phyloP scores from a whole-genome alignment of 345 rosid species.

The Eucalyptus fibrosa region DNA sequence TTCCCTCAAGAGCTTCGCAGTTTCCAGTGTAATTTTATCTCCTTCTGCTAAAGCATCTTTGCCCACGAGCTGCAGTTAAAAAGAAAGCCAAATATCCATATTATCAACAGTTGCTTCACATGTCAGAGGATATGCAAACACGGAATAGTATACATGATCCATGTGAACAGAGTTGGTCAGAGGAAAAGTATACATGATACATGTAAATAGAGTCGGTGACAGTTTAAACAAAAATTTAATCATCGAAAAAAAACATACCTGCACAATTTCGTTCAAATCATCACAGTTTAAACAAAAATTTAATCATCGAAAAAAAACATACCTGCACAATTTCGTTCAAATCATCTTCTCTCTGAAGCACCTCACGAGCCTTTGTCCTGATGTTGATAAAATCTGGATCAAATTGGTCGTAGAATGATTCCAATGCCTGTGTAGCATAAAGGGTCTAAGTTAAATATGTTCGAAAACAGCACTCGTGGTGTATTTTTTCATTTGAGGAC shows the following conservation, averaged over 20 bases:
- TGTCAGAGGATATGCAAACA: not conserved
- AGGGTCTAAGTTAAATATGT: not conserved
- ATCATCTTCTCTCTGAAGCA: slow-evolving; percentile 99
- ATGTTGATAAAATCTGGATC: slow-evolving; percentile 97
- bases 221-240: not conserved
- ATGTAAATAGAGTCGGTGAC: not conserved
- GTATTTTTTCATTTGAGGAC: not conserved
- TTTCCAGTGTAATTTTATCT: slow-evolving; percentile 93
- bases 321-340: slow-evolving; percentile 99
- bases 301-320: not conserved
- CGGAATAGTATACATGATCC: not conserved
- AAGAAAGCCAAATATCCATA: not conserved
- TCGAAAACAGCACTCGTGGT: not conserved
- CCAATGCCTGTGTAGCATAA: slow-evolving; percentile 54
- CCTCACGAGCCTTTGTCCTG: slow-evolving; percentile 98
- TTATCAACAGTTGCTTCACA: not conserved
- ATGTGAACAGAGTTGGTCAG: not conserved
- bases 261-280: slow-evolving; percentile 99
- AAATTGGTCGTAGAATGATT: slow-evolving; percentile 90
- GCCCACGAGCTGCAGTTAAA: slow-evolving; percentile 76
- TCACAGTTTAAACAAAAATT: not conserved
- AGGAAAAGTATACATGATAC: not conserved
- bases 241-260: slow-evolving; percentile 24
- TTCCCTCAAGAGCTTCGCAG: slow-evolving; percentile 98
- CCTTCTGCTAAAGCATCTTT: slow-evolving; percentile 97